Conservation (phyloP, 805 yeast species). For the Myxozyma mucilagina region DNA sequence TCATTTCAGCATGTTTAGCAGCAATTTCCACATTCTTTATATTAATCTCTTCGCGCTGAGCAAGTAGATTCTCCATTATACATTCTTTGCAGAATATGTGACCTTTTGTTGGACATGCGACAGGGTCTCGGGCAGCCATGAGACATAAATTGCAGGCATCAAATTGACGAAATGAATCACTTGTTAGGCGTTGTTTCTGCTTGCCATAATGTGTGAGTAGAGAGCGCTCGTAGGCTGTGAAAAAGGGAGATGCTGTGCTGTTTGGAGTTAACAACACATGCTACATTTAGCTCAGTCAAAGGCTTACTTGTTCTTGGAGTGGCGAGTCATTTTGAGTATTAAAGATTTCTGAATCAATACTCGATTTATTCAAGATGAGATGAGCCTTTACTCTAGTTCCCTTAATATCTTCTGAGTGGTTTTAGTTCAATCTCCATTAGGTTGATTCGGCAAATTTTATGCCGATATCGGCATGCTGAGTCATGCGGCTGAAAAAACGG, state of each 20-base stretch:
- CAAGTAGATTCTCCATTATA: slow-evolving; percentile 26
- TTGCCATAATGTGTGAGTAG: slow-evolving; percentile 29
- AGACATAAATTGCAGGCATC: slow-evolving; percentile 31
- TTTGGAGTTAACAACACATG: background rate
- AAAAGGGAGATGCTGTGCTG: slow-evolving; percentile 29
- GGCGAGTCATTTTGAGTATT: slow-evolving; percentile 28
- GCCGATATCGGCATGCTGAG: slow-evolving; percentile 10
- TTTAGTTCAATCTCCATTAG: background rate
- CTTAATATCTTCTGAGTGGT: background rate
- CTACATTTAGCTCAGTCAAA: background rate
- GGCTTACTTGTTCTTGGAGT: slow-evolving; percentile 32
- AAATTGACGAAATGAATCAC: slow-evolving; percentile 29
- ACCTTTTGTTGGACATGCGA: slow-evolving; percentile 29
- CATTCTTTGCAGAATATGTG: slow-evolving; percentile 32
- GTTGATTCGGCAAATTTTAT: background rate
- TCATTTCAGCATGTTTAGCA: slow-evolving; percentile 4
- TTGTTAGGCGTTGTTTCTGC: slow-evolving; percentile 26
- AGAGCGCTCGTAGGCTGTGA: slow-evolving; percentile 33
- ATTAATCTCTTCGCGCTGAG: slow-evolving; percentile 28
- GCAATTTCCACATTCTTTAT: slow-evolving; percentile 16
- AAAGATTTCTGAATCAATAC: too few relatives aligned
- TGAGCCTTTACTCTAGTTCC: background rate
- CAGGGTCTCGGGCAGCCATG: slow-evolving; percentile 31
- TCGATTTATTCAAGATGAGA: too few relatives aligned
- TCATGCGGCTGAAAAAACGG: background rate